phyloP scores from a whole-genome alignment of 1,284 basidiomycete species.

The Coriolopsis trogii region DNA sequence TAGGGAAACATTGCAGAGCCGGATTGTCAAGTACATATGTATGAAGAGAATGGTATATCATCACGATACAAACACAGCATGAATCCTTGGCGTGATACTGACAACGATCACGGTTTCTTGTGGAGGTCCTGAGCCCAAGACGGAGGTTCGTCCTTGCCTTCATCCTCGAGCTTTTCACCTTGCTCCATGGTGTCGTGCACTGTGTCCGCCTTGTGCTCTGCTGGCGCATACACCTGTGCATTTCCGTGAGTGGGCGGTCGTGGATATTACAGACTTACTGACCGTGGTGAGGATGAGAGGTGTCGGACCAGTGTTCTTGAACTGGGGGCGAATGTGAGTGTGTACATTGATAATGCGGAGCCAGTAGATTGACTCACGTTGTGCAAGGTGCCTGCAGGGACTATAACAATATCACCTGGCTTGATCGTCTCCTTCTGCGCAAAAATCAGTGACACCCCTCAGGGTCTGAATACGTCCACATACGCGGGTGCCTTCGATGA shows the following conservation, averaged over 20 bases:
- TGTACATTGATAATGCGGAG: neutral
- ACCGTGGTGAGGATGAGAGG: slow-evolving; percentile 35
- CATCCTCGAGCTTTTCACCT: slow-evolving; percentile 34
- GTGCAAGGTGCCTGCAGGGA: slow-evolving; percentile 35
- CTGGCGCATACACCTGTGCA: slow-evolving; percentile 35
- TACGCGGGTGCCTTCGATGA: slow-evolving; percentile 32
- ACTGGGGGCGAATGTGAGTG: slow-evolving; percentile 22
- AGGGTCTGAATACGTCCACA: too few relatives aligned
- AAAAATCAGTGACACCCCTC: too few relatives aligned
- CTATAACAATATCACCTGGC: slow-evolving; percentile 34
- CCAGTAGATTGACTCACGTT: slow-evolving; percentile 25
- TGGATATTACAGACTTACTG: neutral
- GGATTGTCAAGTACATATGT: too few relatives aligned
- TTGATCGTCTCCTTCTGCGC: slow-evolving; percentile 26
- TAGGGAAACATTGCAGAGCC: too few relatives aligned
- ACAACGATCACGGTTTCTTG: slow-evolving; percentile 4
- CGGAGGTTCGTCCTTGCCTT: slow-evolving; percentile 36
- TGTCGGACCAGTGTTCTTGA: slow-evolving; percentile 33
- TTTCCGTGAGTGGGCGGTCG: too few relatives aligned
- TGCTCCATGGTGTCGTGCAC: slow-evolving; percentile 32
- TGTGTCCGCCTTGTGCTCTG: slow-evolving; percentile 36
- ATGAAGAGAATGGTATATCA: too few relatives aligned
- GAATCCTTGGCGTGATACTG: neutral
- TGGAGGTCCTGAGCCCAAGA: slow-evolving; percentile 29
- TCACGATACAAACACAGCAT: neutral